A percentile compares a stretch with the other conserved stretches of the same genome.
phyloP scores from a whole-genome alignment of 768 basidiomycete genomes.

The Boletus speciosus region DNA sequence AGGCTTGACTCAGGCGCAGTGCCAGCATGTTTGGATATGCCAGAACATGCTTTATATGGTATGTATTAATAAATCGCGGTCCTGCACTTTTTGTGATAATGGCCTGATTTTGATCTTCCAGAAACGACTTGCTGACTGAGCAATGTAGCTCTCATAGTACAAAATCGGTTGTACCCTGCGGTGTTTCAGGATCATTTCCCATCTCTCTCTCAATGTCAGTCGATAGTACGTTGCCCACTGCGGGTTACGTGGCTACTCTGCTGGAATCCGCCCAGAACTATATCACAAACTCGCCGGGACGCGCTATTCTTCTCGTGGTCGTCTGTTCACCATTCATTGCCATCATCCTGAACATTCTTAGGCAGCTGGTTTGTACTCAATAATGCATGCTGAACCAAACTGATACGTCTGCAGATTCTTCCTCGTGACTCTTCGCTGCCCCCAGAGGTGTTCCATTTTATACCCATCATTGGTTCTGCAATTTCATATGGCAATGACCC shows the following conservation, averaged over 20 bases:
- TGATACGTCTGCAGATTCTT: slow-evolving; percentile 44
- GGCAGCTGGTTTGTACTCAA: slow-evolving; percentile 62
- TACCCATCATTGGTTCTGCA: slow-evolving; percentile 89
- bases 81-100: neutral
- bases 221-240: slow-evolving; percentile 18
- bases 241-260: slow-evolving; percentile 23
- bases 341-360: slow-evolving; percentile 69
- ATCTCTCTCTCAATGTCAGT: slow-evolving; percentile 21
- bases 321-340: slow-evolving; percentile 67
- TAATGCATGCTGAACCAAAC: neutral
- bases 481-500: slow-evolving; percentile 91
- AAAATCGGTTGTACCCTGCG: slow-evolving; percentile 1
- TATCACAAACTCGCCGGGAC: slow-evolving; percentile 22
- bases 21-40: no score
- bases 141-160: neutral
- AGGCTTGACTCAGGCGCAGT: no score
- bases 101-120: slow-evolving; percentile 14
- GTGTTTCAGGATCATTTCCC: neutral
- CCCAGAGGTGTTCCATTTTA: slow-evolving; percentile 89
- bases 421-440: slow-evolving; percentile 73
- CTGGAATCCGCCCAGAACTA: slow-evolving; percentile 20
- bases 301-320: slow-evolving; percentile 38
- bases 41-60: no score
- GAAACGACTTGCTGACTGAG: slow-evolving; percentile 22
- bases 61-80: no score